A percentile compares a stretch with the other conserved stretches of the same genome.
These are phyloP conservation scores for Suillus paluster DNA, from an alignment of 768 basidiomycete genomes.

Conservation along the genomic window DNA sequence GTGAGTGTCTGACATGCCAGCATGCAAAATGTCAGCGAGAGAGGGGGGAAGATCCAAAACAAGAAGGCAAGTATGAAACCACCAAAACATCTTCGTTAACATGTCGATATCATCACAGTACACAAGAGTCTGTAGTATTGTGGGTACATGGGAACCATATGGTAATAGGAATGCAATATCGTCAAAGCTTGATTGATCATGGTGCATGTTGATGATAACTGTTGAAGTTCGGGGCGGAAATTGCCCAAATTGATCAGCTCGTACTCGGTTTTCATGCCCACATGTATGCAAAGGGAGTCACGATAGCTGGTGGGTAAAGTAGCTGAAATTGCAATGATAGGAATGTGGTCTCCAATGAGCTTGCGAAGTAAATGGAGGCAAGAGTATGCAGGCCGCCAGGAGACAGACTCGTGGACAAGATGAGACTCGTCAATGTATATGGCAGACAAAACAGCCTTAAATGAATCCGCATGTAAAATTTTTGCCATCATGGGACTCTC, in stretches of 20 bases:
- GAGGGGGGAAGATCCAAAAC: not conserved
- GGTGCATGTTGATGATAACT: not conserved
- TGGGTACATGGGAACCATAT: not conserved
- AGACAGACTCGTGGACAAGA: no score
- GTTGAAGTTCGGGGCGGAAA: no score
- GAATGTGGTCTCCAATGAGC: constrained; percentile 1
- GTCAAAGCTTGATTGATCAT: not conserved
- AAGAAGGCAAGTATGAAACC: not conserved
- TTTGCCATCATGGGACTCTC: not conserved
- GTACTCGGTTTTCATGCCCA: not conserved
- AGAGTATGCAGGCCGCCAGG: not conserved
- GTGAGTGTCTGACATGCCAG: not conserved
- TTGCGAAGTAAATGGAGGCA: not conserved
- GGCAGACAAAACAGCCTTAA: no score
- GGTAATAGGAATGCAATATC: not conserved
- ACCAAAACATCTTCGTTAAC: constrained; percentile 1
- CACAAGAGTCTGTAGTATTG: not conserved
- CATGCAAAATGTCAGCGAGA: not conserved
- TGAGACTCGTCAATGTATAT: no score
- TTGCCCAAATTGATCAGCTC: no score
- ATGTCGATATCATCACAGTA: not conserved
- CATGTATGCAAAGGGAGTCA: not conserved
- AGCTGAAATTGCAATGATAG: not conserved
- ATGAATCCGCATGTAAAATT: not conserved
- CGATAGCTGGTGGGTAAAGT: not conserved